Base-by-base conservation (phyloP, 2,329 filamentous ascomycete species). In the Pseudocercospora cruenta region DNA sequence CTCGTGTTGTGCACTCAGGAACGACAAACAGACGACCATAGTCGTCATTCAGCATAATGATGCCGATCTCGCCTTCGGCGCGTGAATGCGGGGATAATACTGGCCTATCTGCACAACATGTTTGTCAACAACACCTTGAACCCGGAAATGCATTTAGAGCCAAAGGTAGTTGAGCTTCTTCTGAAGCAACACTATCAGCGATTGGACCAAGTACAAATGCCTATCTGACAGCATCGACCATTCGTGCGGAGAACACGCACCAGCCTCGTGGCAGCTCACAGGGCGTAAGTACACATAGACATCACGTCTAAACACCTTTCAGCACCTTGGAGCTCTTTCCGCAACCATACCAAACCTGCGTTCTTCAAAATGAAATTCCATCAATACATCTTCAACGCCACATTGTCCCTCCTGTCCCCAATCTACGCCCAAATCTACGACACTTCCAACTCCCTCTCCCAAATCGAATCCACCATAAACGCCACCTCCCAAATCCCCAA, bases 381-480 rank as follows among this genome's bases (percentile, higher is more conserved):
- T 36, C 39, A 47, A 51, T 24, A 53, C 49, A 59, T 57, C 19
- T 49, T 65, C 22, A n/a, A 51, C 21, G 59, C 45, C 43, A 19
- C 69, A 9, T 53, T 67, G 57, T 63, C 64, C 33, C 60, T 64
- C n/a, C 58, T 64, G 19, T 49, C 51, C 22, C 49, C 53, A 2
- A 31, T 55, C 14, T 26, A 55, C 22, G 61, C 53, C 49, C 70
- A 70, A 54, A 63, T 72, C 55, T 66, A 68, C 65, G 62, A 70
- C 62, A 67, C 63, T 22, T 66, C 60, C 39, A 69, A 67, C 62
- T 62, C 60, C 39, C 67, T 67, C 36, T 64, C 69, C 51, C 58
- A 63, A 31, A 45, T 67, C 26, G 33, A 62, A 72, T 70, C 12
- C 47, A 51, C 47, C 47, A 12, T 22, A 51, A 24, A 26, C 47